Evolutionary conservation across 257 asterid genomes (phyloP), one percentile per base, ranked within the genome.

Genomic region (Primulina tabacum): DNA sequence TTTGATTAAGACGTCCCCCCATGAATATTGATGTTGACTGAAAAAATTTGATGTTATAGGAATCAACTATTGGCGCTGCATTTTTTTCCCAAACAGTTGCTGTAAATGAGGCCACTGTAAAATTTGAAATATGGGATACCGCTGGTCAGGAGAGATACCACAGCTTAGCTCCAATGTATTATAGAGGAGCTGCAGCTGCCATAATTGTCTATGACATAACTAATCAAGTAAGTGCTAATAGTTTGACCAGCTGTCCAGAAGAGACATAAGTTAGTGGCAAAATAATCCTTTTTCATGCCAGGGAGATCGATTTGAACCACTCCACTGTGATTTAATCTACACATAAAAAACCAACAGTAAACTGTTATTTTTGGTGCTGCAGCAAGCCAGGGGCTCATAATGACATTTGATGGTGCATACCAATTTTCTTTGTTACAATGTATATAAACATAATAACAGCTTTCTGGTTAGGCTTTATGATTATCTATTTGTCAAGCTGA

Each of bases 111-210:
- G 82, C 87, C 29, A 89, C 96, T 28, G 96, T 93, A 72, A 93
- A 93, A 77, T 93, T 93, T 69, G 98, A 90, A 92, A 93, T 93
- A 80, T 93, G 97, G 98, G 98, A 93, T 70, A 93, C 99, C 38
- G 99, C 97, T 28, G 99, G 97, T 4, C 97, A 89, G 84, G 99
- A 93, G 85, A 89, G 99, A 72, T 93, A 90, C 77, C 99, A 93
- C 68, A 93, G 97, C 84, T 86, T 93, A 84, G 99, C 99, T 7
- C 97, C 99, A 20, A 93, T 93, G 99, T 93, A 93, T 59, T 90
- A 93, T 75, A 82, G 99, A 75, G 99, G 99, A 3, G 96, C 97
- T 30, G 97, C 97, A 21, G 99, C 99, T 62, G 97, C 99, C 14
- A 86, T 93, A 60, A 90, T 93, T 69, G 99, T 93, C 70, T 93